Base-by-base conservation (phyloP, 768 basidiomycete genomes). In the Suillus subaureus region DNA sequence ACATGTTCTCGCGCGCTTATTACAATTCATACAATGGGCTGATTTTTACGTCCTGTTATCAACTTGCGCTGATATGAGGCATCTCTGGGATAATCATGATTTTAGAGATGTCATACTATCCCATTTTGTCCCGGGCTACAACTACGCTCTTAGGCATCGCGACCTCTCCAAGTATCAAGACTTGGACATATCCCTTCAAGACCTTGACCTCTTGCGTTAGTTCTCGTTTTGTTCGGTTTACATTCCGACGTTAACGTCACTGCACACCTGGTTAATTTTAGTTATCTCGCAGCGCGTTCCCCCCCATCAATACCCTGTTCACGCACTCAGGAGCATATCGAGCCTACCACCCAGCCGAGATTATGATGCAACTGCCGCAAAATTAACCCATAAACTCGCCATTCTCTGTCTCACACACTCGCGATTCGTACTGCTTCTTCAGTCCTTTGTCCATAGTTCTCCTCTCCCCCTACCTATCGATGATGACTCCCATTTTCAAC, bases 381-480 rank as follows among this genome's bases (percentile, higher is more conserved):
- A 56, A 43, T 68, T 71, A 58, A 78, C 79, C 6, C 62, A 74
- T 16, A 79, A 79, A 47, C 78, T 88, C n/a, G 76, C 80, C 39
- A 74, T 81, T 4, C 76, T 91, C 11, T 78, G 86, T 2, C 84
- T 84, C 28, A 85, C 89, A 3, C 91, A 94, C 71, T 90, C 92
- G 16, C 86, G 91, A 12, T 87, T 91, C 69, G 88, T 92, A 26
- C 83, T 94, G 21, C 79, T 92, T 21, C 78, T 93, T 4, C 92
- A 93, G 69, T 85, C 90, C 2, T 77, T 92, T 51, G 86, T 88
- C 0, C 87, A 93, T 71, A 88, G 88, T 65, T 87, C 88, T 0
- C 72, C 76, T 26, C 70, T 81, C 7, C 80, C 85, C 16, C 71
- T 85, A 7, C 81, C 82, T 12, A 71, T 79, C 16, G 87, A 87